Evolutionary conservation across 106 monocot genomes (phyloP).

Genomic region (Allium fistulosum): DNA sequence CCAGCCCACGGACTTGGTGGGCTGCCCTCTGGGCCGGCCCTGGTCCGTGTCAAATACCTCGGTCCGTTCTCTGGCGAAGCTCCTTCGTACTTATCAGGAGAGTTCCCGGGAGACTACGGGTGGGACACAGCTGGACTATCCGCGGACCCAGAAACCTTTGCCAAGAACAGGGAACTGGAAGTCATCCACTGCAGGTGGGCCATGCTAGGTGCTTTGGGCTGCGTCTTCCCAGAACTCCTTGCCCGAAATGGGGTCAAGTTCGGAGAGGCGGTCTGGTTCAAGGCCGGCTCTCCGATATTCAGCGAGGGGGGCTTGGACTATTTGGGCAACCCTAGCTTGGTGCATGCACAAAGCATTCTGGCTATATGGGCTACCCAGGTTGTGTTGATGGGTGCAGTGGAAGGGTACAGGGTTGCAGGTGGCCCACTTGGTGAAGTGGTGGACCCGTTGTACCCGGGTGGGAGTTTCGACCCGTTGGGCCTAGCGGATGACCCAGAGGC

Average conservation of each 20-base stretch:
- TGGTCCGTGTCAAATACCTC: slow-evolving; percentile 36
- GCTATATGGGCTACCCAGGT: slow-evolving; percentile 32
- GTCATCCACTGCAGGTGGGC: slow-evolving; percentile 39
- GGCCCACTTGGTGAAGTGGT: slow-evolving; percentile 36
- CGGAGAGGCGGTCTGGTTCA: slow-evolving; percentile 29
- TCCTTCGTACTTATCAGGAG: slow-evolving; percentile 62
- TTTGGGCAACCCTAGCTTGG: slow-evolving; percentile 24
- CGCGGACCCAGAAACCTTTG: slow-evolving; percentile 34
- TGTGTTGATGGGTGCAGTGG: slow-evolving; percentile 25
- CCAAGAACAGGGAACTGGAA: slow-evolving; percentile 33
- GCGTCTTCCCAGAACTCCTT: slow-evolving; percentile 27
- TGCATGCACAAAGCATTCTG: slow-evolving; percentile 30
- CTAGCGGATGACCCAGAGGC: slow-evolving; percentile 60
- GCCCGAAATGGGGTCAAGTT: slow-evolving; percentile 34
- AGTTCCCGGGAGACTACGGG: slow-evolving; percentile 49
- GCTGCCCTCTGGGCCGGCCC: no score
- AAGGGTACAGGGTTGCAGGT: slow-evolving; percentile 29
- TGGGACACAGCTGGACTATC: slow-evolving; percentile 39
- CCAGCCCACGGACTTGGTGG: no score
- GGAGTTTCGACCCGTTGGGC: slow-evolving; percentile 45
- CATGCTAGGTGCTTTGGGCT: slow-evolving; percentile 30
- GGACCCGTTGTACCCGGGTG: slow-evolving; percentile 48
- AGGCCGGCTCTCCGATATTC: slow-evolving; percentile 26
- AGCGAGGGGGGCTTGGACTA: slow-evolving; percentile 29
- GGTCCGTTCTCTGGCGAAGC: slow-evolving; percentile 56